Percentiles rank a stretch among this genome's conserved stretches.
phyloP scores from a whole-genome alignment of 202 grass and related monocot species.

The Hordeum pubiflorum region DNA sequence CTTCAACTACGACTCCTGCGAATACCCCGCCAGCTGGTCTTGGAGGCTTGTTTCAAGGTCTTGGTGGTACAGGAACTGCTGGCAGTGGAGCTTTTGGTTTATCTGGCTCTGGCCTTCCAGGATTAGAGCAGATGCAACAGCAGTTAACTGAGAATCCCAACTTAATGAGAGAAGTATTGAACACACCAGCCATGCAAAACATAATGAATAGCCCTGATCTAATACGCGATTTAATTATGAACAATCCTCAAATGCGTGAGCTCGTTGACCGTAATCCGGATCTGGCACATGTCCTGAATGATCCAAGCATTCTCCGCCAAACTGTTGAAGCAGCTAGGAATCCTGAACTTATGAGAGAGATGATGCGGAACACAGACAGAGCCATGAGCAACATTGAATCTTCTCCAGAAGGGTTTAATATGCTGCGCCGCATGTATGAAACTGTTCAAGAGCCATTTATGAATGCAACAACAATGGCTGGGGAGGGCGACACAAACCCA shows the following conservation, averaged over 20 bases:
- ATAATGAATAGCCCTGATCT: slow-evolving; percentile 73
- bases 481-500: slow-evolving; percentile 41
- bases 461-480: slow-evolving; percentile 74
- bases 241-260: slow-evolving; percentile 85
- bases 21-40: slow-evolving; percentile 23
- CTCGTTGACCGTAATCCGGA: slow-evolving; percentile 81
- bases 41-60: slow-evolving; percentile 42
- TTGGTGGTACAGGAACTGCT: slow-evolving; percentile 36
- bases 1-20: background rate
- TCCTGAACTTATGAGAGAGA: slow-evolving; percentile 81
- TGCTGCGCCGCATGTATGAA: slow-evolving; percentile 87
- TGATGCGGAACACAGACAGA: slow-evolving; percentile 89
- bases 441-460: slow-evolving; percentile 82
- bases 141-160: slow-evolving; percentile 64
- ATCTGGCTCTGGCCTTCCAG: slow-evolving; percentile 38
- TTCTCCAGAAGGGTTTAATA: slow-evolving; percentile 84
- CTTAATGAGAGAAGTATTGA: slow-evolving; percentile 80
- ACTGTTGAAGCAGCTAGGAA: slow-evolving; percentile 79
- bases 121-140: slow-evolving; percentile 58
- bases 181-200: slow-evolving; percentile 60
- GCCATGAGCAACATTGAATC: slow-evolving; percentile 89
- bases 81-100: slow-evolving; percentile 31
- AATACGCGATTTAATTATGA: slow-evolving; percentile 69
- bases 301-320: slow-evolving; percentile 62
- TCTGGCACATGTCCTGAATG: slow-evolving; percentile 75